Conservation (phyloP, 1,284 basidiomycete genomes). For the Ceratobasidium sp. region DNA sequence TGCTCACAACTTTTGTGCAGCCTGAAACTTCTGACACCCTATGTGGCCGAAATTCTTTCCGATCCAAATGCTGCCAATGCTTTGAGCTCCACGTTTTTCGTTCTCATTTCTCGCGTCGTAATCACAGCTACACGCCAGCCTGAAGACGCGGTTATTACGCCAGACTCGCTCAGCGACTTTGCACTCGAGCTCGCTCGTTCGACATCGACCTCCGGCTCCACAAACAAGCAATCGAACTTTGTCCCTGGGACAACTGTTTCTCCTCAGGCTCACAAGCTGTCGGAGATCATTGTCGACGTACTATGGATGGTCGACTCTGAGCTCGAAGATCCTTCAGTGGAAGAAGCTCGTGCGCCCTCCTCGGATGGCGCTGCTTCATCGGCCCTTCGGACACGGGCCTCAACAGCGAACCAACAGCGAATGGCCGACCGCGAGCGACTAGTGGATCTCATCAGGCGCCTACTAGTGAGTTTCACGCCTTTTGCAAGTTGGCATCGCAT, state of each 20-base stretch:
- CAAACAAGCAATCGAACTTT: neutral
- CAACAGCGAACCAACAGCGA: slow-evolving; percentile 58
- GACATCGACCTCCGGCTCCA: neutral
- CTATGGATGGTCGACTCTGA: slow-evolving; percentile 79
- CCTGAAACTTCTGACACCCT: slow-evolving; percentile 16
- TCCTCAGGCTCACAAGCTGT: slow-evolving; percentile 20
- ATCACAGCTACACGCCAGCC: slow-evolving; percentile 13
- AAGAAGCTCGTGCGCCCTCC: slow-evolving; percentile 41
- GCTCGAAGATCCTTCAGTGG: slow-evolving; percentile 64
- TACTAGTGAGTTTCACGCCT: slow-evolving; percentile 62
- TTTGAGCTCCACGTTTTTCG: slow-evolving; percentile 36
- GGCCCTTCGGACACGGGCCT: slow-evolving; percentile 48
- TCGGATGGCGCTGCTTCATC: slow-evolving; percentile 43
- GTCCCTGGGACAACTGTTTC: neutral
- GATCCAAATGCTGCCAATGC: slow-evolving; percentile 17
- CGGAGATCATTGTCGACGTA: slow-evolving; percentile 72
- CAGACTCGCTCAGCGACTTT: neutral
- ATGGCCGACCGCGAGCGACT: slow-evolving; percentile 69
- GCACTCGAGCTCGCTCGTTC: slow-evolving; percentile 4
- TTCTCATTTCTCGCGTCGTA: slow-evolving; percentile 18
- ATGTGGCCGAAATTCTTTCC: slow-evolving; percentile 9
- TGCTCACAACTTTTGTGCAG: neutral
- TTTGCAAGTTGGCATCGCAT: slow-evolving; percentile 28
- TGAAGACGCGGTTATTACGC: neutral
- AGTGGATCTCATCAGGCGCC: slow-evolving; percentile 62